These are phyloP conservation scores for Peronosclerospora sorghi DNA, from an alignment of 352 stramenopile species.

Conservation along the genomic window DNA sequence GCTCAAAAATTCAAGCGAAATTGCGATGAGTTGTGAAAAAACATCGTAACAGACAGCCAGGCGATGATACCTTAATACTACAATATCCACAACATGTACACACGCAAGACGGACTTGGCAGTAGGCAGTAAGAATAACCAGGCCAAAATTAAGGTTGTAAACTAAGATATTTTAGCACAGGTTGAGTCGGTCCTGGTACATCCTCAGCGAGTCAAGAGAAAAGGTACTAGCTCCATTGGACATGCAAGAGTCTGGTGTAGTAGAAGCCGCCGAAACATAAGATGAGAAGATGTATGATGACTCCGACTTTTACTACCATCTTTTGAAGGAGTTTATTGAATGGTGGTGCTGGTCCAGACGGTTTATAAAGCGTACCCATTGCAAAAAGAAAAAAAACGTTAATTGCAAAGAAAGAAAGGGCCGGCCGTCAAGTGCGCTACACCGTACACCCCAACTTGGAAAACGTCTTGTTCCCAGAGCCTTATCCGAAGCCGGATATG, in stretches of 20 bases:
- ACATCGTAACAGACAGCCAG: conserved; percentile 30
- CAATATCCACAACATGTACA: conserved; percentile 71
- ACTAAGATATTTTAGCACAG: conserved; percentile 77
- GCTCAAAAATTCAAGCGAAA: conserved; percentile 52
- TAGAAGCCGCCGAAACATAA: conserved; percentile 33
- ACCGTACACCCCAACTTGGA: conserved; percentile 81
- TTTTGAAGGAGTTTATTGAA: conserved; percentile 85
- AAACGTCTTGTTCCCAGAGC: conserved; percentile 86
- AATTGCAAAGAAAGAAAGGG: conserved; percentile 85
- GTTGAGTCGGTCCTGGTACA: conserved; percentile 79
- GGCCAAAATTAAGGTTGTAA: conserved; percentile 80
- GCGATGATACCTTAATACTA: conserved; percentile 63
- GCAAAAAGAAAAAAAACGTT: conserved; percentile 82
- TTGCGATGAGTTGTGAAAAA: conserved; percentile 43
- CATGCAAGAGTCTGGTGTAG: conserved; percentile 18
- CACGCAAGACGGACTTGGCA: conserved; percentile 58
- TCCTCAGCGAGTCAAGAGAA: conserved; percentile 69
- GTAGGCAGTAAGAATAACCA: conserved; percentile 42
- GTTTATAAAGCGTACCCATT: conserved; percentile 45
- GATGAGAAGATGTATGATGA: conserved; percentile 84
- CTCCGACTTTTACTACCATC: conserved; percentile 81
- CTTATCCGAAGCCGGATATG: conserved; percentile 63
- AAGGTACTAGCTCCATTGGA: conserved; percentile 64
- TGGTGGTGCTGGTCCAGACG: conserved; percentile 39
- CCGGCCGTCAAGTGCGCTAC: conserved; percentile 69